Conservation (phyloP, 2,329 filamentous ascomycete species). For the Penicillium sp. region DNA sequence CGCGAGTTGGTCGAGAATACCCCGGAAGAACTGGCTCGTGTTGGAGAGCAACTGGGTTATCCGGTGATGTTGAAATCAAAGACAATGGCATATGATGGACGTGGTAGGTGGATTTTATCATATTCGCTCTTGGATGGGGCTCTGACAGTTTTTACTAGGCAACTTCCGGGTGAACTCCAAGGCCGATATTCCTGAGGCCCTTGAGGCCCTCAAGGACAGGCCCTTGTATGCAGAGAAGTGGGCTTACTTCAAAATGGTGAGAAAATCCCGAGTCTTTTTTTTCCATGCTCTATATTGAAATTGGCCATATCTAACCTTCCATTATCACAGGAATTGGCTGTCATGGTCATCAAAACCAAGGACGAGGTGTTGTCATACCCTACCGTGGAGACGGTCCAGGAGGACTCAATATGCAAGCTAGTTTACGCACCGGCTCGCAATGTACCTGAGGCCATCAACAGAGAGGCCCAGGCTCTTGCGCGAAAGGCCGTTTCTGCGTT, state of each 20-base stretch:
- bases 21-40: constrained; percentile 64
- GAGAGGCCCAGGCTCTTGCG: constrained; percentile 75
- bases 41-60: constrained; percentile 70
- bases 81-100: constrained; percentile 91
- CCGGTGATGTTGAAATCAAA: constrained; percentile 93
- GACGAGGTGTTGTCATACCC: constrained; percentile 77
- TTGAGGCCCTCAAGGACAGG: constrained; percentile 68
- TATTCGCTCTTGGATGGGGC: not conserved
- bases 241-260: constrained; percentile 73
- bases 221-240: constrained; percentile 89
- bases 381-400: constrained; percentile 90
- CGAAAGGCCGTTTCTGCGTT: constrained; percentile 78
- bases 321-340: constrained; percentile 70
- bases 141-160: constrained; percentile 44
- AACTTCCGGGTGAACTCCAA: constrained; percentile 68
- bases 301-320: not conserved
- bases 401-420: constrained; percentile 93
- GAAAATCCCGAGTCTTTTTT: not conserved
- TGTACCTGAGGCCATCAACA: constrained; percentile 63
- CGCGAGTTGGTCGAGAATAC: constrained; percentile 66
- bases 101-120: constrained; percentile 57
- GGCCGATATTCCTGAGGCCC: constrained; percentile 66
- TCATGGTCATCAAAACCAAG: constrained; percentile 92
- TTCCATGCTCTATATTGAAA: not conserved
- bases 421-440: constrained; percentile 83